These are phyloP conservation scores for Pulveroboletus sp. DNA, from an alignment of 768 basidiomycete species.

Conservation along the genomic window DNA sequence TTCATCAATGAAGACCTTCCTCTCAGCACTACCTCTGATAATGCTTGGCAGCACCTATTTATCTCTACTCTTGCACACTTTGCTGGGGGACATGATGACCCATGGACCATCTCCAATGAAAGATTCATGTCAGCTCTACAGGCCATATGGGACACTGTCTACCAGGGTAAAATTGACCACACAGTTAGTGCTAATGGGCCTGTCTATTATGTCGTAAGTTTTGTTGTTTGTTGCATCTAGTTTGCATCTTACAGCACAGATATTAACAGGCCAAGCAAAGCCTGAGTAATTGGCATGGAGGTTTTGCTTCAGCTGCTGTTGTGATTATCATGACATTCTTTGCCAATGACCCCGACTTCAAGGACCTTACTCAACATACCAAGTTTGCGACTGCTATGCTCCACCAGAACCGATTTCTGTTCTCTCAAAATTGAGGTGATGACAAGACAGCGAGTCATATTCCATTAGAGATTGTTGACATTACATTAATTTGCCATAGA, in stretches of 20 bases:
- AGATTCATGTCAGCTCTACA: slow-evolving; percentile 6
- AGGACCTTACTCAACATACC: too few relatives aligned
- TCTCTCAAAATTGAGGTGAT: not conserved
- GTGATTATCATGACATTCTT: not conserved
- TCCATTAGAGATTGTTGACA: too few relatives aligned
- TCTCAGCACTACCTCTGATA: not conserved
- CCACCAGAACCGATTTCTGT: too few relatives aligned
- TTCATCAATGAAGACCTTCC: slow-evolving; percentile 8
- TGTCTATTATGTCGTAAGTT: slow-evolving; percentile 1
- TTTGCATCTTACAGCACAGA: not conserved
- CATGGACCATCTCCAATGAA: too few relatives aligned
- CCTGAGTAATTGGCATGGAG: not conserved
- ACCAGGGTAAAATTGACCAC: slow-evolving; percentile 3
- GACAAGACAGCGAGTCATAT: too few relatives aligned
- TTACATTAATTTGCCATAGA: too few relatives aligned
- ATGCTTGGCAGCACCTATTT: slow-evolving; percentile 2
- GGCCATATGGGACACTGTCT: slow-evolving; percentile 5
- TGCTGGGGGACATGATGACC: not conserved
- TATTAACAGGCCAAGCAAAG: slow-evolving; percentile 1
- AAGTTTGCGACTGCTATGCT: too few relatives aligned
- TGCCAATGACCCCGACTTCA: not conserved
- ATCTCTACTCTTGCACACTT: slow-evolving; percentile 5
- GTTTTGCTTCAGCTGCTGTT: slow-evolving; percentile 2
- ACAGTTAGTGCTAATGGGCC: not conserved
- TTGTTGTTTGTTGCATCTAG: not conserved